Percentiles rank a stretch among this genome's conserved stretches.
phyloP scores from a whole-genome alignment of 2,329 filamentous ascomycete species.

The Apiospora kogelbergensis region DNA sequence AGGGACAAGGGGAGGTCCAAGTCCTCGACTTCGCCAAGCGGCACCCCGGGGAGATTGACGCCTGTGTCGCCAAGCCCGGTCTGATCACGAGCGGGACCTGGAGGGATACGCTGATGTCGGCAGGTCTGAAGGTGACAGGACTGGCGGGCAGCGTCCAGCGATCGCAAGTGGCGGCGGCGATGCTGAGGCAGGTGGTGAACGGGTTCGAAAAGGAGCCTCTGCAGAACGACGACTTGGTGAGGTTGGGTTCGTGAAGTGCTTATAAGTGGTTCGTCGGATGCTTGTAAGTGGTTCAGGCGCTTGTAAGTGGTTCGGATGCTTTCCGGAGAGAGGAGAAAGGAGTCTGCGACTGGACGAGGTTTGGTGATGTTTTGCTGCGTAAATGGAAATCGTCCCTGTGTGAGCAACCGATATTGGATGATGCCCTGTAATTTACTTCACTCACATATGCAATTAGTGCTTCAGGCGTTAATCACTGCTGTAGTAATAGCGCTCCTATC shows the following conservation, averaged over 20 bases:
- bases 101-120: not conserved
- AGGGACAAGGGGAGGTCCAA: not conserved
- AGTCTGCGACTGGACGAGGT: not conserved
- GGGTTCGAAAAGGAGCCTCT: constrained; percentile 5
- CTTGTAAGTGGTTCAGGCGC: not conserved
- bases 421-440: too few species aligned
- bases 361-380: not conserved
- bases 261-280: not conserved
- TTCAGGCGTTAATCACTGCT: too few species aligned
- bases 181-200: constrained; percentile 3
- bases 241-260: not conserved
- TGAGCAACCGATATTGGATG: too few species aligned
- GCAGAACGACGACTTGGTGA: not conserved
- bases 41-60: not conserved
- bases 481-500: too few species aligned
- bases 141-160: not conserved
- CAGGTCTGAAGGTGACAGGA: not conserved
- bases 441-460: too few species aligned
- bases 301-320: not conserved
- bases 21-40: not conserved
- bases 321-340: too few species aligned
- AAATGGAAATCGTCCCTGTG: too few species aligned
- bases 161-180: not conserved
- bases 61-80: not conserved
- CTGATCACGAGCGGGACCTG: constrained; percentile 1